Conservation (phyloP, 2,329 filamentous ascomycete genomes). For the Epichloe sp. region DNA sequence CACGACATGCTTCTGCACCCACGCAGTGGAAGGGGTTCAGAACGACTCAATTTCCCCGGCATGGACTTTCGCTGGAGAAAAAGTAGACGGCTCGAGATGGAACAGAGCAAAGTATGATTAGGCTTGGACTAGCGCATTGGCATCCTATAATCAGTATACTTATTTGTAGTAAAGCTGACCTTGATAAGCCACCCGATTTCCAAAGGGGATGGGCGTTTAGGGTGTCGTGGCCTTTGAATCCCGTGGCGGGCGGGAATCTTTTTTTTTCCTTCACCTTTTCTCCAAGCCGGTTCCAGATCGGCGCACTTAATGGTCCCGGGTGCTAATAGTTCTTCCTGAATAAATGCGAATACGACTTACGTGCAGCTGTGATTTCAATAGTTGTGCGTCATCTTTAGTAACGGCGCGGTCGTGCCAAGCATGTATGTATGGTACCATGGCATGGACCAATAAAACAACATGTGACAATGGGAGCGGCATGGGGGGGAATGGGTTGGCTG, state of each 20-base stretch:
- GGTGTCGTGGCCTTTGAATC: background rate
- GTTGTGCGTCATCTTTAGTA: no score
- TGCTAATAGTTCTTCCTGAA: background rate
- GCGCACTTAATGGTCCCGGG: background rate
- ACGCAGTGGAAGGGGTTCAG: no score
- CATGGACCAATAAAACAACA: no score
- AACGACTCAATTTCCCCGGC: no score
- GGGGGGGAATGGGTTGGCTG: background rate
- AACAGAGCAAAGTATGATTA: background rate
- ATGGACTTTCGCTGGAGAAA: no score
- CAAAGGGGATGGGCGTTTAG: background rate
- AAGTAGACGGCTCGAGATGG: background rate
- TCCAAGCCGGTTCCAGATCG: background rate
- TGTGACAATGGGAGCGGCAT: no score
- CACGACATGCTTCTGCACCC: no score
- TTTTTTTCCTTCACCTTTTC: background rate
- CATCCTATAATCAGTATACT: background rate
- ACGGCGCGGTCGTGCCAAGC: no score
- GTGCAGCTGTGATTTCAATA: no score
- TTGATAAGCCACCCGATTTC: background rate
- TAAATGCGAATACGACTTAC: background rate
- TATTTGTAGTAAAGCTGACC: background rate
- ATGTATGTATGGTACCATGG: no score
- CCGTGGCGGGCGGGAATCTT: background rate
- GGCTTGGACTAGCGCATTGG: background rate